Conservation (phyloP, 345 rosid genomes). For the Isatis tinctoria region DNA sequence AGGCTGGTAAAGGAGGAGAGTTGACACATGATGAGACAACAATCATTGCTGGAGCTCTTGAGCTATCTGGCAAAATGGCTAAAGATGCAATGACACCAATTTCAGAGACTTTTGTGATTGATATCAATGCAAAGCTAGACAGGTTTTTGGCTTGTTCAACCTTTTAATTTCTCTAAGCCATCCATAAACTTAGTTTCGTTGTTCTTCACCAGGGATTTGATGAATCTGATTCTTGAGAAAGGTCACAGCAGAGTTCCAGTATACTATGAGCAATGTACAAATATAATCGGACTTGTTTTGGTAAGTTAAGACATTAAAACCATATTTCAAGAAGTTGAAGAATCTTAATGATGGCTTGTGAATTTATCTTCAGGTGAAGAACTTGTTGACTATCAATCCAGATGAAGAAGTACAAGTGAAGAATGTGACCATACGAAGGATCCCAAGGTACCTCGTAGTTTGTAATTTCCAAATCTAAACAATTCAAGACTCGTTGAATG, state of each 20-base stretch:
- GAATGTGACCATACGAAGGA: conserved; percentile 68
- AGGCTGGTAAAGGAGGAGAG: conserved; percentile 99
- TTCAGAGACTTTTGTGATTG: conserved; percentile 64
- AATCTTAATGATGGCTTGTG: background rate
- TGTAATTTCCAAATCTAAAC: background rate
- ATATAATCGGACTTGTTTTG: conserved; percentile 85
- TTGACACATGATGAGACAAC: conserved; percentile 94
- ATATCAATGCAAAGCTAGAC: conserved; percentile 70
- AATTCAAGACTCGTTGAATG: background rate
- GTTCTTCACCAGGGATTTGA: conserved; percentile 46
- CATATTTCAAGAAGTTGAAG: background rate
- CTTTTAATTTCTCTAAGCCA: background rate
- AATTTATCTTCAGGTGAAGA: conserved; percentile 52
- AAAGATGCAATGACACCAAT: conserved; percentile 85
- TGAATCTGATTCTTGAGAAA: conserved; percentile 71
- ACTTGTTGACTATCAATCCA: conserved; percentile 72
- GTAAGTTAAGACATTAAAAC: conserved; percentile 24
- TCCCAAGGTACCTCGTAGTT: conserved; percentile 55
- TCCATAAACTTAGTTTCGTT: conserved; percentile 10
- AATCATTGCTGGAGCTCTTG: conserved; percentile 95
- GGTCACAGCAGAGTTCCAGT: conserved; percentile 97
- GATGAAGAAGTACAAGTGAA: conserved; percentile 67
- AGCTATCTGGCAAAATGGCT: conserved; percentile 67
- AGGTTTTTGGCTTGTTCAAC: conserved; percentile 37
- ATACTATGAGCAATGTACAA: conserved; percentile 75